Evolutionary conservation across 495 filamentous ascomycete genomes (phyloP).

Genomic region (Extremus antarcticus): DNA sequence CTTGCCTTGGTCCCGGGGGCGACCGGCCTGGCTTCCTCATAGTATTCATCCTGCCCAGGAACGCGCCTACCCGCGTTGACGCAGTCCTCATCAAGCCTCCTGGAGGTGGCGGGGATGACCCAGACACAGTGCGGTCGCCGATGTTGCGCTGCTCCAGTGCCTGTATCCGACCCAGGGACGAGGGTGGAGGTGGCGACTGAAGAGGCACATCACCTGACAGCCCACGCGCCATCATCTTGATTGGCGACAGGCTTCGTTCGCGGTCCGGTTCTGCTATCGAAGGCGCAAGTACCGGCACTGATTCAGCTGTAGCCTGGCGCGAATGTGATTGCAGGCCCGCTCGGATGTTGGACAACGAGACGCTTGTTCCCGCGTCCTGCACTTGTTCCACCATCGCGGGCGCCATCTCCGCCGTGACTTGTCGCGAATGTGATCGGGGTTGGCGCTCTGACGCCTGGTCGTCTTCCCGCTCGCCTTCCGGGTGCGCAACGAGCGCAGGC

Average conservation of each 20-base stretch:
- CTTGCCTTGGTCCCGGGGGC: conserved; percentile 38
- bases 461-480: neutral
- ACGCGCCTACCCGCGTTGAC: conserved; percentile 10
- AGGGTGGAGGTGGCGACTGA: neutral
- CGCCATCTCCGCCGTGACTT: neutral
- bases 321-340: neutral
- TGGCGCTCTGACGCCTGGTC: neutral
- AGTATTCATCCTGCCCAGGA: conserved; percentile 34
- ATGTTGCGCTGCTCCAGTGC: conserved; percentile 9
- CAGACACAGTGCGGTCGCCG: conserved; percentile 43
- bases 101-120: conserved; percentile 46
- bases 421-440: neutral
- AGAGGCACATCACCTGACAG: neutral
- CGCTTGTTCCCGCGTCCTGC: neutral
- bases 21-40: conserved; percentile 49
- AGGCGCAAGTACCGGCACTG: neutral
- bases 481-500: neutral
- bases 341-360: neutral
- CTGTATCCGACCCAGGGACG: conserved; percentile 3
- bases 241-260: conserved; percentile 1
- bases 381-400: neutral
- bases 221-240: neutral
- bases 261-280: neutral
- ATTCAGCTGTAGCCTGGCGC: neutral
- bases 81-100: conserved; percentile 9